Evolutionary conservation across 768 basidiomycete genomes (phyloP).

Genomic region (Boletus eberwhitei): DNA sequence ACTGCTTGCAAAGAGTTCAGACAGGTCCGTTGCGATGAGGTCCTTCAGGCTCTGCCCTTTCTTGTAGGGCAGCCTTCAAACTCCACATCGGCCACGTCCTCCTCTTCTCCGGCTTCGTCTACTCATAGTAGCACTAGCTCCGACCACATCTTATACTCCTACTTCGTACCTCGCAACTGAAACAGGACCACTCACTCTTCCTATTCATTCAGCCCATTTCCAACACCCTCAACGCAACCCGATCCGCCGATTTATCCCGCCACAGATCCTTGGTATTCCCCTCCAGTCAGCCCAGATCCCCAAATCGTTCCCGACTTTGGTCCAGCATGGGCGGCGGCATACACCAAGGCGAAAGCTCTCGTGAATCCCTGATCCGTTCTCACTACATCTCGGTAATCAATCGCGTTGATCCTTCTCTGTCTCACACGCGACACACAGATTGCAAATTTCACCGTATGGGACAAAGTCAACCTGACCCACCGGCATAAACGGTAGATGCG

Average conservation of each 20-base stretch:
- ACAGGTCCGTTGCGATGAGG: neutral
- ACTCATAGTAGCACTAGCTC: neutral
- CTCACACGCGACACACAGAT: conserved; percentile 29
- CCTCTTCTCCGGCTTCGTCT: neutral
- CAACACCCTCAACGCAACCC: conserved; percentile 49
- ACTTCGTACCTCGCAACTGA: conserved; percentile 9
- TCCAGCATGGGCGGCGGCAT: conserved; percentile 49
- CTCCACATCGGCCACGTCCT: neutral
- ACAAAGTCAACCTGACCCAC: conserved; percentile 18
- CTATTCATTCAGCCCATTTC: conserved; percentile 54
- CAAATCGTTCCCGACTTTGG: conserved; percentile 38
- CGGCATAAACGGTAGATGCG: neutral
- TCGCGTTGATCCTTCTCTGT: neutral
- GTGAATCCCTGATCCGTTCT: conserved; percentile 27
- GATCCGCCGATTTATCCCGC: conserved; percentile 48
- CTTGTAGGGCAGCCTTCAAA: neutral
- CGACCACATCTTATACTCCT: neutral
- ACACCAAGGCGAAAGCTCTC: conserved; percentile 49
- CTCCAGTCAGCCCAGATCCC: conserved; percentile 36
- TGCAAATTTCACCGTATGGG: conserved; percentile 45
- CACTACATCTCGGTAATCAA: no score
- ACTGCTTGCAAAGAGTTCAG: neutral
- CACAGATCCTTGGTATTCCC: conserved; percentile 53
- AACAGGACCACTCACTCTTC: conserved; percentile 29
- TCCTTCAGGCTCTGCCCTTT: conserved; percentile 2